Evolutionary conservation across 805 yeast species (phyloP), one percentile per base, ranked within the genome.

Genomic region (Ogataea ganodermae): DNA sequence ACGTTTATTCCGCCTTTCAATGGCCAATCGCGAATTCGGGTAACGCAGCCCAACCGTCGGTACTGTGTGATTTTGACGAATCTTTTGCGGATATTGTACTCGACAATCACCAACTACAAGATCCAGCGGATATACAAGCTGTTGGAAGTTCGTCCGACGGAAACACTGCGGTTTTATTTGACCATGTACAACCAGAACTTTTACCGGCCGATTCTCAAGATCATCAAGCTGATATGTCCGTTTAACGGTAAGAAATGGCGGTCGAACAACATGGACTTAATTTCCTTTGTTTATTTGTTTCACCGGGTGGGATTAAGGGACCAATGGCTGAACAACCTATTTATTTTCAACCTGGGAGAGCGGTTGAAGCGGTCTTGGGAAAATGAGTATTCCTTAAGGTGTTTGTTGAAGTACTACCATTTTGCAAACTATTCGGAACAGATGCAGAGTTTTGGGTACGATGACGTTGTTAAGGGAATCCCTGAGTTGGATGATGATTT

Each of bases 161-260:
- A 80, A 16, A 65, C 78, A 3, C 71, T 86, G 49, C 78, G 86
- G 54, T 75, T 79, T 56, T 66, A 78, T 28, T 66, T 87, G 4
- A 69, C 78, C 3, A 73, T 89, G 36, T 84, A 81, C 61, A 89
- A 87, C 58, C 61, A 70, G 20, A 75, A 76, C 8, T 65, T 89
- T 20, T 83, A 86, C 68, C 72, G 72, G 42, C 91, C 96, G 1
- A 81, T 87, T 3, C 70, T 91, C 57, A 83, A 83, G 59, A 76
- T 87, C 1, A 71, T 91, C 50, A 90, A 88, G 63, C 83, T 86
- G 52, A 75, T 90, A 42, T 83, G 90, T 1, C 96, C 97, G 0
- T 89, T 85, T 67, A 91, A 89, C 59, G 97, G 97, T 16, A 82
- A 94, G 50, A 90, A 91, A 65, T 92, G 99, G 99, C 83, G 90